Evolutionary conservation across 768 basidiomycete species (phyloP), one percentile per base, ranked within the genome.

Genomic region (Rhizopogon vinicolor): DNA sequence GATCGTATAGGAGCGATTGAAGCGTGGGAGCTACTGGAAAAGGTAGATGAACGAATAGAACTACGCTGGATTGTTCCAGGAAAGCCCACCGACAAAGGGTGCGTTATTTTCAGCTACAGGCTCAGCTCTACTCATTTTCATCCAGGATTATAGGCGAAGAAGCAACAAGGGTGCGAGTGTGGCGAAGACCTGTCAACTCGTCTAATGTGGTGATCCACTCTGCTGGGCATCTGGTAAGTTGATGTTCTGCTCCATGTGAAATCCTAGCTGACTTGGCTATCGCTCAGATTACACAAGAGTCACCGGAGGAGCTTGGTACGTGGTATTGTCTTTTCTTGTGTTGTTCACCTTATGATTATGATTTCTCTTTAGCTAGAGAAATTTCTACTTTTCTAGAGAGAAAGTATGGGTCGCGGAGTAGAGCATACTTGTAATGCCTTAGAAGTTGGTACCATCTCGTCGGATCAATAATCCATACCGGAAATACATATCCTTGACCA

Each of bases 1-100:
- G 85, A 86, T 51, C 63, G 61, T 7, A 16, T 51, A 19, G 18
- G 60, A 6, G 5, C 60, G 7, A 39, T 42, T 14, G 68, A 72
- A 51, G 59, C 54, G 5, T 72, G 69, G 70, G 63, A 56, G 45
- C 18, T 67, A 22, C 44, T 68, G 42, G 62, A 60, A 10, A 51
- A n/a, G 33, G 16, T 72, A 44, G 67, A 71, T 22, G 58, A 62
- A 12, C 10, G 42, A 28, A 67, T 71, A 19, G 44, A 62, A 5
- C 61, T 71, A 3, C 56, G 62, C 51, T 71, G 69, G 69, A 18
- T 72, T 1, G 49, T 71, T 22, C 68, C 69, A 14, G 41, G 41
- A 41, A 41, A 41, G n/a, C n/a, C 41, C 41, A 41, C 41, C 3
- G 51, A 55, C 7, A 4, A 51, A 28, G 53, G 59, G 65, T 68